phyloP scores from a whole-genome alignment of 139 green algal species.

The Deuterostichococcus epilithicus region DNA sequence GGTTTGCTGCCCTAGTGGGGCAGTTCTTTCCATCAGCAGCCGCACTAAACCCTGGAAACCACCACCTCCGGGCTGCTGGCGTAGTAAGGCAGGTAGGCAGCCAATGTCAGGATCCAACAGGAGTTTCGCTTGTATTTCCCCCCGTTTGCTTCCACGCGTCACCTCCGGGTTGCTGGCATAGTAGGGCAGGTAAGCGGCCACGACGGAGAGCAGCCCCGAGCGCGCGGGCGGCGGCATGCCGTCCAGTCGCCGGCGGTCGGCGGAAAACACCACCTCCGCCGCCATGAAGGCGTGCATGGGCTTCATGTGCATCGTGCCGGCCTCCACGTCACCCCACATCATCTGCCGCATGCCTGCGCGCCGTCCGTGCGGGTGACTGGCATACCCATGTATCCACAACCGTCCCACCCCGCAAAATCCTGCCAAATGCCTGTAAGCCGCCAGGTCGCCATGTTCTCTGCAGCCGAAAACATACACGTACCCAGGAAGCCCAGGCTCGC shows the following conservation, averaged over 20 bases:
- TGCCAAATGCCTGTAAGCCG: too few species aligned
- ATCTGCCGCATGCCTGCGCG: slow-evolving; percentile 63
- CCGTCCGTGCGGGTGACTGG: too few species aligned
- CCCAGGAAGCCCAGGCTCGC: too few species aligned
- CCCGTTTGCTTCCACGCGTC: not conserved
- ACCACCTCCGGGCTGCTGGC: too few species aligned
- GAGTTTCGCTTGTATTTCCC: not conserved
- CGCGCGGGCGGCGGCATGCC: slow-evolving; percentile 40
- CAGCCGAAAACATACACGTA: too few species aligned
- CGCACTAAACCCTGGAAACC: too few species aligned
- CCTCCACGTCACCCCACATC: slow-evolving; percentile 74
- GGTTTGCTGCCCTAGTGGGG: slow-evolving; percentile 8
- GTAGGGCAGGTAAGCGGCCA: slow-evolving; percentile 65
- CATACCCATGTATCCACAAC: not conserved
- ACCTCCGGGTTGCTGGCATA: slow-evolving; percentile 46
- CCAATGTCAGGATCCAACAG: slow-evolving; percentile 12
- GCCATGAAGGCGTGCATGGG: slow-evolving; percentile 60
- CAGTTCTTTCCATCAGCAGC: slow-evolving; percentile 2
- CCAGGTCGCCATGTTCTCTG: too few species aligned
- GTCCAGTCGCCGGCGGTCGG: slow-evolving; percentile 23
- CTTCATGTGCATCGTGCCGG: slow-evolving; percentile 45
- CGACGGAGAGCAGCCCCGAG: slow-evolving; percentile 39
- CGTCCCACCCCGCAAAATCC: too few species aligned
- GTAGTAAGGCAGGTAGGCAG: slow-evolving; percentile 72
- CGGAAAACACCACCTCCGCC: slow-evolving; percentile 23